Evolutionary conservation across 2,329 filamentous ascomycete species (phyloP).

Genomic region (Microascus cirrosus): DNA sequence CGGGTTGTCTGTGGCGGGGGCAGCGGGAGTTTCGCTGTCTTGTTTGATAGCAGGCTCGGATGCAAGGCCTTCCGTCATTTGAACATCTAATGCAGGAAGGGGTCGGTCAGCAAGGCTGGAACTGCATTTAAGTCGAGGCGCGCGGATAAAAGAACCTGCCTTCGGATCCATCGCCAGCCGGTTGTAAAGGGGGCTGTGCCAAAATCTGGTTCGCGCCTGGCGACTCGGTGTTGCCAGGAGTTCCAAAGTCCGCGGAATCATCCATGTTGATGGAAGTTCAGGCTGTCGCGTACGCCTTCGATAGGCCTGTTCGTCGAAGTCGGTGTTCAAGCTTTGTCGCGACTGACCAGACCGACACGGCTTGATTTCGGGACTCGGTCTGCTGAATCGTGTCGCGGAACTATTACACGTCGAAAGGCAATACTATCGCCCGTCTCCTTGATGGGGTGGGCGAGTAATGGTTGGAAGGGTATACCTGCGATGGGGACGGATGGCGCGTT

Average conservation of each 20-base stretch:
- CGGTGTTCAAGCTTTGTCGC: neutral
- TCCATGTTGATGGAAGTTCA: conserved; percentile 35
- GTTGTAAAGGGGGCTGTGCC: conserved; percentile 41
- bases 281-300: neutral
- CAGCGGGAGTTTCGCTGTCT: conserved; percentile 44
- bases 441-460: neutral
- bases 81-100: conserved; percentile 36
- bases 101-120: neutral
- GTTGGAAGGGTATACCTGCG: conserved; percentile 3
- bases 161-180: conserved; percentile 27
- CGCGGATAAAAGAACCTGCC: conserved; percentile 23
- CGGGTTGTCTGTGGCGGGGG: conserved; percentile 35
- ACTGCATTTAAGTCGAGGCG: neutral
- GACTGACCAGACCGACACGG: neutral
- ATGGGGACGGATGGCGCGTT: conserved; percentile 11
- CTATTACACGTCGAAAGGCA: neutral
- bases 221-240: conserved; percentile 43
- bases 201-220: conserved; percentile 45
- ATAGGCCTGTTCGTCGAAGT: neutral
- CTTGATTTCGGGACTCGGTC: neutral
- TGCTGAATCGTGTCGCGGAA: neutral
- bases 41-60: conserved; percentile 44
- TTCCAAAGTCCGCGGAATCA: conserved; percentile 45
- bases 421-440: neutral
- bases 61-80: conserved; percentile 45